Base-by-base conservation (phyloP, 192 early-diverging fungal genomes). In the Backusella tarrabulga region DNA sequence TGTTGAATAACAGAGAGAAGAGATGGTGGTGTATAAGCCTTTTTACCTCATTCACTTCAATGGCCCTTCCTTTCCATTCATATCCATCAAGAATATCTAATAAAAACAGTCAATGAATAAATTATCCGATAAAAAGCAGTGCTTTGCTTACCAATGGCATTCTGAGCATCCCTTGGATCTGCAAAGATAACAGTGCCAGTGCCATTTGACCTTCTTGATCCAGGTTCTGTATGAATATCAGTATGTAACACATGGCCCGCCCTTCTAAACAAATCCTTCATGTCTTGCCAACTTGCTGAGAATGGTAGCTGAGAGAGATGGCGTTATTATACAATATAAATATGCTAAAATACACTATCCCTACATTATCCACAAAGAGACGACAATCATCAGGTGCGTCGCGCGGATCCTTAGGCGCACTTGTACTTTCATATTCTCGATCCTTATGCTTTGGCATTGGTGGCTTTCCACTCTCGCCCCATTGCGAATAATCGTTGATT, bases 261-360 rank as follows among this genome's bases (percentile, higher is more conserved):
- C 81, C 86, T 87, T 70, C 93, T 87, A 84, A 95, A 96, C 42
- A 95, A 76, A 81, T 95, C 93, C 73, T 96, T 96, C 81, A 96
- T 67, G 70, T 96, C 95, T 84, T 96, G 93, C 94, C 94, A 96
- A 46, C 89, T 90, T 63, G 93, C 89, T 38, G 88, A 85, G 77
- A 88, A 93, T 6, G 95, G 95, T 6, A 96, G 79, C 95, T 95
- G 77, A 41, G 11, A 11, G 17, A 70, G 6, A 19, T 4, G 11
- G 0, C 15, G 34, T 68, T 36, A 68, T 34, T 68, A 34, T 36
- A 15, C 46, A 17, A 71, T 15, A 8, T 36, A 21, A 56, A 35
- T 69, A 84, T 17, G 0, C 38, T 40, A 40, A 11, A 40, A 12
- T 32, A 3, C 32, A 32, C 32, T 35, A 60, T 12, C 23, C 85